Percentiles rank a stretch among this genome's conserved stretches.
These are phyloP conservation scores for Penicillium diatomitis DNA, from an alignment of 495 filamentous ascomycete species.

Conservation along the genomic window DNA sequence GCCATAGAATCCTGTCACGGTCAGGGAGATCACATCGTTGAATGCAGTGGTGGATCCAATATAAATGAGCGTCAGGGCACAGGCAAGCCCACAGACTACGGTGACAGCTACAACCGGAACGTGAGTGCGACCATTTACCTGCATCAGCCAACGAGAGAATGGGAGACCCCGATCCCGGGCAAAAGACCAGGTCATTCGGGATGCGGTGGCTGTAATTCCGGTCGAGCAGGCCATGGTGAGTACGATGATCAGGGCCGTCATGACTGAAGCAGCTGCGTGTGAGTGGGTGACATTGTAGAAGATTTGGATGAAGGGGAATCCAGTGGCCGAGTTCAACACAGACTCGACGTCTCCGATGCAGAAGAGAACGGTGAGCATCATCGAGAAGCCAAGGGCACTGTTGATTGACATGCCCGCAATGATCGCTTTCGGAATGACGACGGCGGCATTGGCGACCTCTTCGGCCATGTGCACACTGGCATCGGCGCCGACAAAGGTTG, in stretches of 20 bases:
- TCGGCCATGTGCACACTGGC: conserved; percentile 33
- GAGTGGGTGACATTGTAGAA: conserved; percentile 22
- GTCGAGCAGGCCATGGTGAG: conserved; percentile 24
- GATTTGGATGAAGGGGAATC: conserved; percentile 41
- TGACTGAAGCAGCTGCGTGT: conserved; percentile 15
- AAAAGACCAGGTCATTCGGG: conserved; percentile 46
- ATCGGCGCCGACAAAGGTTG: conserved; percentile 30
- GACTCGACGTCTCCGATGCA: conserved; percentile 31
- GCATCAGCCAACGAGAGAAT: conserved; percentile 25
- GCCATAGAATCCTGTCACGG: conserved; percentile 30
- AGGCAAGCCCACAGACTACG: conserved; percentile 26
- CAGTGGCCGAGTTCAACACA: conserved; percentile 25
- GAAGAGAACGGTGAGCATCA: conserved; percentile 34
- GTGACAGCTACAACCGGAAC: conserved; percentile 30
- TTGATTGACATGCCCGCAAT: conserved; percentile 35
- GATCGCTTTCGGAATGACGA: conserved; percentile 36
- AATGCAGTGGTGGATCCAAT: conserved; percentile 40
- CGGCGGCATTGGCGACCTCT: conserved; percentile 34
- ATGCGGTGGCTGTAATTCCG: conserved; percentile 35
- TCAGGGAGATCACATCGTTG: conserved; percentile 38
- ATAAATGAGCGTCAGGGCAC: conserved; percentile 40
- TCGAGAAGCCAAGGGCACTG: conserved; percentile 33
- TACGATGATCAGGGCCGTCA: conserved; percentile 26
- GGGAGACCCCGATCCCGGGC: conserved; percentile 41
- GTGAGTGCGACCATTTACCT: conserved; percentile 18